Evolutionary conservation across 148 eudicot species (phyloP).

Genomic region (Chenopodium quinoa): DNA sequence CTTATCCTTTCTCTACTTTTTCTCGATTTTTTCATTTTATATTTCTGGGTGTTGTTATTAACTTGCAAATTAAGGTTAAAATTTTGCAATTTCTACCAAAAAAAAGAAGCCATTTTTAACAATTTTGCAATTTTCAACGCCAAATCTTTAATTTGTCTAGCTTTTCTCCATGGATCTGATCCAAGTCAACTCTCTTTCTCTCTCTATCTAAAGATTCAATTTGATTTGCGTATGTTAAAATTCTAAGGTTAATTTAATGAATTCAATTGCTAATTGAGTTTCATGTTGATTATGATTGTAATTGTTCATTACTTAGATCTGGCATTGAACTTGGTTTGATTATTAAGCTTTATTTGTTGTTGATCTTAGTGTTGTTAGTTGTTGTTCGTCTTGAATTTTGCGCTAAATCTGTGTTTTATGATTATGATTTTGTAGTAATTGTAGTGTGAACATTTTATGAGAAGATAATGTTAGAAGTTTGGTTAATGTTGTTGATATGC

Average conservation of each 20-base stretch:
- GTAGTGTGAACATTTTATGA: background rate
- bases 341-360: background rate
- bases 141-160: background rate
- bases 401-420: background rate
- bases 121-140: background rate
- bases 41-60: no score
- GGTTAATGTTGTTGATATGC: constrained; percentile 13
- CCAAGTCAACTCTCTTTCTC: constrained; percentile 27
- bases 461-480: background rate
- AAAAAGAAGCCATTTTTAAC: background rate
- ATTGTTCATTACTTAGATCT: background rate
- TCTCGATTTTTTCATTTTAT: no score
- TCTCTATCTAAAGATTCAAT: background rate
- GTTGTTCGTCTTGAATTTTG: background rate
- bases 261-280: background rate
- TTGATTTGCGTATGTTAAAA: background rate
- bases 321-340: no score
- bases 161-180: constrained; percentile 32
- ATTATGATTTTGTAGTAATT: background rate
- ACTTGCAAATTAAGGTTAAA: no score
- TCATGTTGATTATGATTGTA: background rate
- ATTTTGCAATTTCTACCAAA: no score
- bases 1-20: no score
- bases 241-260: background rate
- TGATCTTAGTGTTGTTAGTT: background rate